These are phyloP conservation scores for Pterocarpus macrocarpus DNA, from an alignment of 306 rosid genomes.

Conservation along the genomic window DNA sequence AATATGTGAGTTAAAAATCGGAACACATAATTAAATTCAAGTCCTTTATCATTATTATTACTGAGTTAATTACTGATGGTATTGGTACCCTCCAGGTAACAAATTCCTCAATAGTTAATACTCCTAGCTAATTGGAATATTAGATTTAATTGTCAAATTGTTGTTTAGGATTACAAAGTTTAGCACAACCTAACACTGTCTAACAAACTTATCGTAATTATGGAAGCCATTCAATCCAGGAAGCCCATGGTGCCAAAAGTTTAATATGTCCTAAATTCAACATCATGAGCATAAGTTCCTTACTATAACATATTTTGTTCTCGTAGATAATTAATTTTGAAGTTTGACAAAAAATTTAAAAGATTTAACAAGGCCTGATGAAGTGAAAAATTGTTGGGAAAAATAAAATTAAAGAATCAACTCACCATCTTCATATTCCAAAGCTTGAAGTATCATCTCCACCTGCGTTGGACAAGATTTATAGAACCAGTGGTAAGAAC, in stretches of 20 bases:
- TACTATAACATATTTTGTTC: conserved; percentile 2
- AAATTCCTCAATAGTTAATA: not conserved
- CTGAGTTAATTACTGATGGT: not conserved
- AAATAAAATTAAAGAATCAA: conserved; percentile 27
- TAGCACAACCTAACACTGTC: not conserved
- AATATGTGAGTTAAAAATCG: not conserved
- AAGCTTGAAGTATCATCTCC: conserved; percentile 95
- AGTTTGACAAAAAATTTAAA: conserved; percentile 23
- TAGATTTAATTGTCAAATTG: not conserved
- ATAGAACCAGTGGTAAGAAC: conserved; percentile 21
- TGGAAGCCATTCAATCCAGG: not conserved
- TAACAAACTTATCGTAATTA: not conserved
- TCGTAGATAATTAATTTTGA: not conserved
- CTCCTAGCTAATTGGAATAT: not conserved
- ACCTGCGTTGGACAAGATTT: conserved; percentile 59
- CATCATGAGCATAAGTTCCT: not conserved
- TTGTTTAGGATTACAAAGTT: not conserved
- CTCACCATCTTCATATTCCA: conserved; percentile 86
- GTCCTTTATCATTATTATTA: not conserved
- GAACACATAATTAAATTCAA: not conserved
- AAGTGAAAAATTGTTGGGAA: conserved; percentile 6
- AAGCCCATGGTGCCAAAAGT: not conserved
- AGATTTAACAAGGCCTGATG: conserved; percentile 7
- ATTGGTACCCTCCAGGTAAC: not conserved
- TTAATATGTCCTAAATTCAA: conserved; percentile 5